Evolutionary conservation across 2,329 filamentous ascomycete species (phyloP).

Genomic region (Graphium sp.): DNA sequence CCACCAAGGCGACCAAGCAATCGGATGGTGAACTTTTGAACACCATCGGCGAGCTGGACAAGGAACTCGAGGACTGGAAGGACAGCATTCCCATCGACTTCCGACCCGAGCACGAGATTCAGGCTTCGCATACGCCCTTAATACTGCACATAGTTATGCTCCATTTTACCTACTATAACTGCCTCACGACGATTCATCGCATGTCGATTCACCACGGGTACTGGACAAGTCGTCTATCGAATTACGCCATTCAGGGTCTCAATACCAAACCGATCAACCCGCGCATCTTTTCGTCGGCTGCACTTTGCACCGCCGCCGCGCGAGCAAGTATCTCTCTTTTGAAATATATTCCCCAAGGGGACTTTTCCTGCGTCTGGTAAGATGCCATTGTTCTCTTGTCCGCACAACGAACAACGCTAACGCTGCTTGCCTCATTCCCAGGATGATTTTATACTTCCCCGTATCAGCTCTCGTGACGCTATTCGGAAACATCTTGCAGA

Average conservation of each 20-base stretch:
- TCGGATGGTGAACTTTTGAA: slow-evolving; percentile 86
- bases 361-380: slow-evolving; percentile 89
- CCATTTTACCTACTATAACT: slow-evolving; percentile 97
- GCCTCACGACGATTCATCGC: slow-evolving; percentile 88
- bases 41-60: slow-evolving; percentile 88
- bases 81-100: slow-evolving; percentile 90
- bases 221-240: slow-evolving; percentile 89
- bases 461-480: slow-evolving; percentile 88
- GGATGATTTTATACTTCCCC: slow-evolving; percentile 90
- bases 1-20: slow-evolving; percentile 79
- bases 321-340: slow-evolving; percentile 84
- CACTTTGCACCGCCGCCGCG: slow-evolving; percentile 82
- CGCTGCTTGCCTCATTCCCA: slow-evolving; percentile 14
- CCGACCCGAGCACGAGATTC: slow-evolving; percentile 93
- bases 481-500: slow-evolving; percentile 92
- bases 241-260: slow-evolving; percentile 86
- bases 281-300: slow-evolving; percentile 82
- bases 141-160: slow-evolving; percentile 87
- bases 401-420: neutral
- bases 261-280: slow-evolving; percentile 87
- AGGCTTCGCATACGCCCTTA: slow-evolving; percentile 79
- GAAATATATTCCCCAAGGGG: slow-evolving; percentile 90
- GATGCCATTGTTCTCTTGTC: slow-evolving; percentile 13
- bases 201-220: slow-evolving; percentile 98
- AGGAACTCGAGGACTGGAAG: slow-evolving; percentile 86